Evolutionary conservation across 805 yeast genomes (phyloP), one percentile per base, ranked within the genome.

Genomic region (Tetrapisispora phaffii): DNA sequence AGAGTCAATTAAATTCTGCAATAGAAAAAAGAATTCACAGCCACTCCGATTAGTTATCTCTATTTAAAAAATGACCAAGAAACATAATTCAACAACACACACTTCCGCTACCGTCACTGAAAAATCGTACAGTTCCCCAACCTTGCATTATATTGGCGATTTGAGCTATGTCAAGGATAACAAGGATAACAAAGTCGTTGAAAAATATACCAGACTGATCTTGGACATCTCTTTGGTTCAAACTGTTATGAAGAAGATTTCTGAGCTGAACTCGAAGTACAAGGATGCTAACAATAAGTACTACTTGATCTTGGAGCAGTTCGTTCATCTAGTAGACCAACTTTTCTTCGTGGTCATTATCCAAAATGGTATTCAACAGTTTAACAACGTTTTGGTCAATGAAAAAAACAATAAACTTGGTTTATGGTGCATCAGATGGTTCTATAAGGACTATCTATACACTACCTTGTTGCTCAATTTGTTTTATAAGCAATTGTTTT

Each of bases 321-420:
- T 26, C 9, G 8, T 38, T 2, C 22, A 38, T 10, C 9, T 38
- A 12, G 19, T 38, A 4, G 41, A 38, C 19, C 22, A 38, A 17
- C 6, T 26, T 6, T 16, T 38, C 16, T 38, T 17, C 19, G 12
- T 38, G 19, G 31, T 38, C 3, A 38, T 38, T 9, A 28, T 38
- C 19, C 41, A 38, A 26, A 38, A 38, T 38, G 41, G 41, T 38
- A 19, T 38, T 19, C 29, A 38, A 13, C 23, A 38, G 7, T 38
- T 38, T 13, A 38, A 38, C 20, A 24, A 38, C 24, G 20, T 17
- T 10, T 38, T 38, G 26, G 19, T 36, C 20, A 36, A 24, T 28
- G 41, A 38, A 16, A 38, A 26, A 15, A 26, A 38, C 24, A 38
- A 38, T 26, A 26, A 38, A 28, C 13, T 38, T 8, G 41, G 41